These are phyloP conservation scores for Hymenoscyphus repandus DNA, from an alignment of 2,329 filamentous ascomycete species.

Conservation along the genomic window DNA sequence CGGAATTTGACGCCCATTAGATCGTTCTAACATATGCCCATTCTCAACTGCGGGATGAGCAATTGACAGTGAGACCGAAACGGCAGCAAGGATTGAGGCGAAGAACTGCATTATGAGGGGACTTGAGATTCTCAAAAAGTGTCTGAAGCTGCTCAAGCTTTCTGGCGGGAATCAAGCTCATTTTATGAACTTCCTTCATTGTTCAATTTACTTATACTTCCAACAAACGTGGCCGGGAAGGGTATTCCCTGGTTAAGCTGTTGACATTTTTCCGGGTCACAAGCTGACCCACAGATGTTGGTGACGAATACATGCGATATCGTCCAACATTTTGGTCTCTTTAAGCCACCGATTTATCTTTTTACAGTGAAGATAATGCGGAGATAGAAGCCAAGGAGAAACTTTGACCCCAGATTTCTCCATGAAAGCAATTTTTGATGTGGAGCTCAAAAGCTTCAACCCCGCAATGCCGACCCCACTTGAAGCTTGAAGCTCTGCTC, in stretches of 20 bases:
- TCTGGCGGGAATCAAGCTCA: neutral
- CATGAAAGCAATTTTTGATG: no score
- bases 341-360: no score
- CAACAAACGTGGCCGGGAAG: no score
- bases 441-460: no score
- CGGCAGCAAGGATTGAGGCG: neutral
- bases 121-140: neutral
- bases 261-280: slow-evolving; percentile 23
- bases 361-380: no score
- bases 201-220: neutral
- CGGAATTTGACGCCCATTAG: slow-evolving; percentile 7
- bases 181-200: no score
- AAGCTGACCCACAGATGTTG: neutral
- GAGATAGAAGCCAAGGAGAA: no score
- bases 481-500: no score
- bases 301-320: slow-evolving; percentile 4
- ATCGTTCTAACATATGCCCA: slow-evolving; percentile 1
- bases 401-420: no score
- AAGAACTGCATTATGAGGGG: neutral
- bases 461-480: no score
- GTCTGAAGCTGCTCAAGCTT: neutral
- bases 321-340: neutral
- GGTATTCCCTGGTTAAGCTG: neutral
- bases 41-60: neutral
- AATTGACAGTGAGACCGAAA: neutral